These are phyloP conservation scores for Turritis glabra DNA, from an alignment of 345 rosid species.

Conservation along the genomic window DNA sequence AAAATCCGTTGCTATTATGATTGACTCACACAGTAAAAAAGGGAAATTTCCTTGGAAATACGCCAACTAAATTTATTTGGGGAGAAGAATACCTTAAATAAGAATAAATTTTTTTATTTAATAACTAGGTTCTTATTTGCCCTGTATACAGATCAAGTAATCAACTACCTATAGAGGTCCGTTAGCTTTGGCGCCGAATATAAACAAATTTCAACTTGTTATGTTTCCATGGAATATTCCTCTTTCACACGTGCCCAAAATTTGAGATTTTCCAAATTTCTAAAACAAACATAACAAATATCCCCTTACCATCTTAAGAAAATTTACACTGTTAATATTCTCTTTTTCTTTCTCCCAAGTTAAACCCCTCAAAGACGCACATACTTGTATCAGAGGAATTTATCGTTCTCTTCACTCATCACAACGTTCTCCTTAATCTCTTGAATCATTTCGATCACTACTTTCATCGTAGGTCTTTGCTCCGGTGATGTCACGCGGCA, in stretches of 20 bases:
- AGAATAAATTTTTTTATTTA: no score
- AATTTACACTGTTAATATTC: not conserved
- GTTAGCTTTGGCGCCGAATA: conserved; percentile 8
- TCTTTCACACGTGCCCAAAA: conserved; percentile 3
- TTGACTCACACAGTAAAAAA: no score
- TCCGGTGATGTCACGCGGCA: conserved; percentile 82
- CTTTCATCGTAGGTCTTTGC: conserved; percentile 78
- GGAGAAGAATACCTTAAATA: no score
- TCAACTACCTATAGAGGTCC: no score
- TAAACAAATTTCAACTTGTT: not conserved
- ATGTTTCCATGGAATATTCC: not conserved
- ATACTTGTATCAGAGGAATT: not conserved
- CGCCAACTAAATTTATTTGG: no score
- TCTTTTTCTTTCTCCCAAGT: not conserved
- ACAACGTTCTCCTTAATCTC: conserved; percentile 62
- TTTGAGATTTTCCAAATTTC: not conserved
- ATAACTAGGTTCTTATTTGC: no score
- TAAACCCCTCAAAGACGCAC: not conserved
- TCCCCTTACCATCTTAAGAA: not conserved
- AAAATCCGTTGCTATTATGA: not conserved
- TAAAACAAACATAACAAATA: not conserved
- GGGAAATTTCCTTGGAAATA: no score
- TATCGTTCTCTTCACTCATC: conserved; percentile 26
- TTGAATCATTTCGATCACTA: conserved; percentile 78
- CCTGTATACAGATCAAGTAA: no score